Base-by-base conservation (phyloP, 257 asterid species). In the Capsicum pubescens region DNA sequence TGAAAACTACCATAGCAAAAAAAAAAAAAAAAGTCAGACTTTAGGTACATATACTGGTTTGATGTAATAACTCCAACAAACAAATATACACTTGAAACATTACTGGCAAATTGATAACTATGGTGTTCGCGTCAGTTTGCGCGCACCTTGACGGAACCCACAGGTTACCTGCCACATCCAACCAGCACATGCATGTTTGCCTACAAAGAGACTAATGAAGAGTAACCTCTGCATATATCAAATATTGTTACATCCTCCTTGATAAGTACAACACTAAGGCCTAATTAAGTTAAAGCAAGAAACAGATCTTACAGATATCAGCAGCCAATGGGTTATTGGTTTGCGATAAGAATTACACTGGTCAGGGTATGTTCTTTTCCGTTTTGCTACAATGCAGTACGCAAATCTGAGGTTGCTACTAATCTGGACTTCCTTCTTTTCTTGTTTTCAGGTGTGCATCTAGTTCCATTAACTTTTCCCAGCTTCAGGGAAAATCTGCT, bases 371-470 rank as follows among this genome's bases (percentile, higher is more conserved):
- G 32, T 26, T 26, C 26, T 76, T 14, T 52, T 26, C 50, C 52
- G 61, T 50, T 8, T 14, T 54, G 15, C 21, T 32, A 77, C 50
- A 89, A 87, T 61, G 89, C 91, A 63, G 89, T 85, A 72, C 79
- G 89, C 86, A 90, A 56, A 87, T 93, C 92, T 72, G 90, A 19
- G 10, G 97, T 90, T 77, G 87, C 86, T 17, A 88, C 85, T 74
- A 89, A 13, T 68, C 87, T 88, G 32, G 94, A 90, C 70, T 94
- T 94, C 63, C 97, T 89, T 78, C 98, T 91, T 89, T 91, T 95
- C 87, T 94, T 95, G 80, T 93, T 92, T 50, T 93, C 94, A 63
- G 98, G 97, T 58, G 95, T 93, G 82, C 90, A 86, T 85, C 89
- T 86, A 7, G 83, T 50, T 9, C 86, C 83, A 59, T 77, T 77